Evolutionary conservation across 768 basidiomycete species (phyloP).

Genomic region (Russula olivacea): DNA sequence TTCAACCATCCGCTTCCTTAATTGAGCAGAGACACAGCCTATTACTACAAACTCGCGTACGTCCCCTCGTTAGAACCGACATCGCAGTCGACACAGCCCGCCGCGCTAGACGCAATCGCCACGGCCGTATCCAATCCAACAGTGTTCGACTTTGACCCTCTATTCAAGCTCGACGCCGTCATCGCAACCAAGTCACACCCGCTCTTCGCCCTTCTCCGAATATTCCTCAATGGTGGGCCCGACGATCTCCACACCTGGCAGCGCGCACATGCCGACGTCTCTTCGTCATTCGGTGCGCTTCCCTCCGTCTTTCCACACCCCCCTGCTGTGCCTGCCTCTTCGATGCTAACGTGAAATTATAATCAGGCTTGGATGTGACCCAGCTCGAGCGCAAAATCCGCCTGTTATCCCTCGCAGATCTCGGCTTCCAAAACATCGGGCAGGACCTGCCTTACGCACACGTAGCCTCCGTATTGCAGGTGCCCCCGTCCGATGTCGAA

Average conservation of each 20-base stretch:
- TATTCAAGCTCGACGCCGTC: conserved; percentile 72
- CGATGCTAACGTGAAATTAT: background rate
- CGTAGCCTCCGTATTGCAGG: conserved; percentile 62
- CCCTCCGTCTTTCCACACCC: too few species aligned
- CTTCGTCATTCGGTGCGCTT: conserved; percentile 51
- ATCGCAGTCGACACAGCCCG: conserved; percentile 45
- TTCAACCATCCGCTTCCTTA: background rate
- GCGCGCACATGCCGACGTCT: conserved; percentile 39
- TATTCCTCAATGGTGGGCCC: conserved; percentile 64
- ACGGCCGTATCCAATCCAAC: conserved; percentile 58
- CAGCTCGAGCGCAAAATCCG: conserved; percentile 76
- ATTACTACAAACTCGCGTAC: conserved; percentile 58
- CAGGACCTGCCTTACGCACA: conserved; percentile 64
- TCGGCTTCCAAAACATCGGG: conserved; percentile 73
- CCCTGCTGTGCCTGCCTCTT: too few species aligned
- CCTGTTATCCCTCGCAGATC: conserved; percentile 65
- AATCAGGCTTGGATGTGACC: conserved; percentile 47
- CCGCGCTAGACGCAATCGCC: conserved; percentile 56
- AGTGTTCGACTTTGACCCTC: conserved; percentile 74
- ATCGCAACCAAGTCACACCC: conserved; percentile 60
- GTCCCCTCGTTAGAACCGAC: conserved; percentile 53
- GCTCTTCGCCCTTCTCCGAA: conserved; percentile 66
- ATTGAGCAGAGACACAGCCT: conserved; percentile 47
- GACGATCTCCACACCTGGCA: conserved; percentile 60
- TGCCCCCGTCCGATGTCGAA: conserved; percentile 63